A percentile compares a stretch with the other conserved stretches of the same genome.
Conservation (phyloP, 2,329 filamentous ascomycete genomes). For the Trichoderma aggressivum region DNA sequence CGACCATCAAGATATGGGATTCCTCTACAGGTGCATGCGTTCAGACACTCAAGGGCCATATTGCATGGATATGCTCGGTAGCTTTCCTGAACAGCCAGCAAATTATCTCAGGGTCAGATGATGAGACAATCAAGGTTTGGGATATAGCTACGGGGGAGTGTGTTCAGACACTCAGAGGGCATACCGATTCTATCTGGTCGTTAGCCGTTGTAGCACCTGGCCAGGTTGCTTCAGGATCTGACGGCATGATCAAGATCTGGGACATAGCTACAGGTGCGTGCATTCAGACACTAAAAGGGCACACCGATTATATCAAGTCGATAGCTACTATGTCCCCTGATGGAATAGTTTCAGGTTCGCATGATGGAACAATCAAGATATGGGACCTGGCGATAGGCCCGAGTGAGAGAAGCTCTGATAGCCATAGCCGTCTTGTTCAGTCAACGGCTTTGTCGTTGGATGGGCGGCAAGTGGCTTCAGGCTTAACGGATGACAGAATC, state of each 20-base stretch:
- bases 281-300: neutral
- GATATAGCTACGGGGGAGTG: neutral
- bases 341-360: too few species aligned
- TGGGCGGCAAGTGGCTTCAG: neutral
- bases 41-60: conserved; percentile 3
- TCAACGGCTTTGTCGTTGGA: neutral
- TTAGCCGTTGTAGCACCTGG: neutral
- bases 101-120: neutral
- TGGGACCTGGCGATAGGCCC: too few species aligned
- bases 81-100: neutral
- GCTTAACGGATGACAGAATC: neutral
- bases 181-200: neutral
- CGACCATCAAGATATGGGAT: conserved; percentile 9
- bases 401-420: too few species aligned
- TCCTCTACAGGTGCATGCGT: neutral
- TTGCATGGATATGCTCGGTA: neutral
- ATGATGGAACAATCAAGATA: too few species aligned
- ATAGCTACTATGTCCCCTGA: too few species aligned
- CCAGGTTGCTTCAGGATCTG: neutral
- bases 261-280: neutral
- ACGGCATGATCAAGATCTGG: neutral
- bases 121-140: neutral
- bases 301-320: neutral
- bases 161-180: neutral
- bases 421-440: too few species aligned